Base-by-base conservation (phyloP, 306 rosid species). In the Lathyrus sativus region DNA sequence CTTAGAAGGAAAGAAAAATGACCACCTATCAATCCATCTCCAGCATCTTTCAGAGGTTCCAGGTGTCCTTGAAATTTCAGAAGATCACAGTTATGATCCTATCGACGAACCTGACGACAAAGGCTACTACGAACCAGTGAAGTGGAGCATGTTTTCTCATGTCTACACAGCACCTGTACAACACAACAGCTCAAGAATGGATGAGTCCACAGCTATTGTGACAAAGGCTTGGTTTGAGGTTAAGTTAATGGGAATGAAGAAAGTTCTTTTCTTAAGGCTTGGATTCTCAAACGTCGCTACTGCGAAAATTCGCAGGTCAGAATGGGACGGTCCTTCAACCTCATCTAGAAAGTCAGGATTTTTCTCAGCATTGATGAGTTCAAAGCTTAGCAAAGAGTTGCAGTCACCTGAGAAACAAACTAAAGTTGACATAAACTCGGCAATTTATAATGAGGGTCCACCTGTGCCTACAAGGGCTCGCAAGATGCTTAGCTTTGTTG, bases 161-260 rank as follows among this genome's bases (percentile, higher is more conserved):
- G 90, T 88, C 1, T 85, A 88, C 83, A 88, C 98, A 43, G 91
- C 85, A 31, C 96, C 97, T 28, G 85, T 93, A 9, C 71, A 88
- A 66, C 72, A 82, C 84, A 80, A 78, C 11, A 83, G 81, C 60
- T 75, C 93, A 31, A 60, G 61, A 26, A 78, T 92, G 29, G 87
- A 82, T 17, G 88, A 92, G 48, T 77, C 87, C 0, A 82, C 87
- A 33, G 71, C 87, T 11, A 88, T 90, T 15, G 93, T 90, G 60
- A 93, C 98, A 35, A 88, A 83, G 76, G 97, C 97, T 19, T 79
- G 91, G 96, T 85, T 88, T 46, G 97, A 88, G 74, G 97, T 90
- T 11, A 86, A 90, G 81, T 41, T 49, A 3, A 29, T 85, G n/a
- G 95, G 95, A 71, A 82, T 88, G 83, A 90, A 81, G 77, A 93